Percentiles rank a stretch among this genome's conserved stretches.
These are phyloP conservation scores for Haplosporangium sp. DNA, from an alignment of 371 early-diverging fungal species.

Conservation along the genomic window DNA sequence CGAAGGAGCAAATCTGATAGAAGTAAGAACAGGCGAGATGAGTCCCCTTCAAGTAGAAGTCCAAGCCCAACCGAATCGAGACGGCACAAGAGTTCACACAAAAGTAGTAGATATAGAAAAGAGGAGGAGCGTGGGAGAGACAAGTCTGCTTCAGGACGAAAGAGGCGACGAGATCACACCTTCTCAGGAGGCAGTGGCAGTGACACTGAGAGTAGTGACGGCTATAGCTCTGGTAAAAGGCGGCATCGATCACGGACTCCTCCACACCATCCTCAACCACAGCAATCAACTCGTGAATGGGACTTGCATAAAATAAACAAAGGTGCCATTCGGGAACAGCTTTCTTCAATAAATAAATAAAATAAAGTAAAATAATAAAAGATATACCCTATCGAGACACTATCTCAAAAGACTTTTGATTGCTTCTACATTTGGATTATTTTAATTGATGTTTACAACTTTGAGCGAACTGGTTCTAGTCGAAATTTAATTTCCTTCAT, in stretches of 20 bases:
- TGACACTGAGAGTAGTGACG: not conserved
- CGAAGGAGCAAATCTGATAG: not conserved
- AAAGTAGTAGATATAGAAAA: not conserved
- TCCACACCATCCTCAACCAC: not conserved
- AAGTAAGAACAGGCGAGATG: not conserved
- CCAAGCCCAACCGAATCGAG: conserved; percentile 16
- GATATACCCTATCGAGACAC: not conserved
- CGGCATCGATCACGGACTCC: conserved; percentile 12
- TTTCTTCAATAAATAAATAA: not conserved
- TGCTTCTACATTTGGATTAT: not conserved
- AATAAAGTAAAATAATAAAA: not conserved
- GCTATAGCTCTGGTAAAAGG: not conserved
- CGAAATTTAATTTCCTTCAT: conserved; percentile 87
- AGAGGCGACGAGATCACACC: not conserved
- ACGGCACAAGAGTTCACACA: conserved; percentile 6
- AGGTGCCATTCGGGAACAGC: conserved; percentile 14
- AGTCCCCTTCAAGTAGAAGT: conserved; percentile 8
- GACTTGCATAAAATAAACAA: conserved; percentile 51
- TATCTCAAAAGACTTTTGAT: not conserved
- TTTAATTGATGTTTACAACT: conserved; percentile 13
- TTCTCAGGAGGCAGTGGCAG: not conserved
- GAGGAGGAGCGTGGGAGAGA: not conserved
- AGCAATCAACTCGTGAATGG: conserved; percentile 33
- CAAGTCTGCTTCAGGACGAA: not conserved
- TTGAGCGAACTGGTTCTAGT: conserved; percentile 77